A percentile compares a stretch with the other conserved stretches of the same genome.
Evolutionary conservation across 1,284 basidiomycete species (phyloP).

Genomic region (Moesziomyces sp.): DNA sequence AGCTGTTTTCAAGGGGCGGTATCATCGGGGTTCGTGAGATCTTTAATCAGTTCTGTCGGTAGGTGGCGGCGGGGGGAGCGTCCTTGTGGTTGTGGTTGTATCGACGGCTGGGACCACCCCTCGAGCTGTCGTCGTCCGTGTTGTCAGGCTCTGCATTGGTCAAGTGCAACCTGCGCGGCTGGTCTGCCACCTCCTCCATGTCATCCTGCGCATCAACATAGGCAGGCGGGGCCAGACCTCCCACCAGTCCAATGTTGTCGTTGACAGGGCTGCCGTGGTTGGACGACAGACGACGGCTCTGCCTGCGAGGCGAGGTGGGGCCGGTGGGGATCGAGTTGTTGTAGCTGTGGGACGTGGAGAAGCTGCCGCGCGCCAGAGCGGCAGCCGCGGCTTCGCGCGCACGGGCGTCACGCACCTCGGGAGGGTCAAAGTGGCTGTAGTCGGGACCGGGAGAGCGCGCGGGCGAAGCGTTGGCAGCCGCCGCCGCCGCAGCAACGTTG

Average conservation of each 20-base stretch:
- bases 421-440: conserved; percentile 61
- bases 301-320: conserved; percentile 29
- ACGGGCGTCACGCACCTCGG: conserved; percentile 57
- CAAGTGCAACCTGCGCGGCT: conserved; percentile 34
- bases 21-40: too few species aligned
- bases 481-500: conserved; percentile 19
- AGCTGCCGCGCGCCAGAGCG: conserved; percentile 20
- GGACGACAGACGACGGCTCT: conserved; percentile 17
- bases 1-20: neutral
- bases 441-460: conserved; percentile 41
- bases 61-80: conserved; percentile 34
- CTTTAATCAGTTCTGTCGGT: conserved; percentile 14
- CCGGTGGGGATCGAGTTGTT: conserved; percentile 5
- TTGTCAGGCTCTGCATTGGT: conserved; percentile 43
- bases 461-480: conserved; percentile 6
- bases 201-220: conserved; percentile 45
- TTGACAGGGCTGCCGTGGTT: conserved; percentile 28
- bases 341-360: conserved; percentile 22
- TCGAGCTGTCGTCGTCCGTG: conserved; percentile 29
- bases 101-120: conserved; percentile 26
- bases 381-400: conserved; percentile 51
- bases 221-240: conserved; percentile 31
- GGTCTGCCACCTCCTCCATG: conserved; percentile 24
- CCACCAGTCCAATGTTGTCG: conserved; percentile 17
- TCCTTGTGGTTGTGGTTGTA: conserved; percentile 37